Conservation (phyloP, 2,329 filamentous ascomycete genomes). For the Trichophyton verrucosum region DNA sequence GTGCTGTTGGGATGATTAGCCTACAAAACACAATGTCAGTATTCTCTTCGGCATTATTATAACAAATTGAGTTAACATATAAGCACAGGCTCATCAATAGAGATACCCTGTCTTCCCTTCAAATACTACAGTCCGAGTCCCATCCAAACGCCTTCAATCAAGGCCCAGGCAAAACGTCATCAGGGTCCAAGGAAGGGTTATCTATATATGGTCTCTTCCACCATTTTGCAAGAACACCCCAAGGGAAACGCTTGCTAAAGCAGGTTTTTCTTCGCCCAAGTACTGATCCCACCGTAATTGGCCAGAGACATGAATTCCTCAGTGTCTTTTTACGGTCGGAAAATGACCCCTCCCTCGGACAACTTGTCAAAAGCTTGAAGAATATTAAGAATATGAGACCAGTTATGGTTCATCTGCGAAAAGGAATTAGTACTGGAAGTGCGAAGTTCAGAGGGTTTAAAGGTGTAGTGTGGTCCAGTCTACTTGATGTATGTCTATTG, state of each 20-base stretch:
- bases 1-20: conserved; percentile 60
- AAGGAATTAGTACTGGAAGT: conserved; percentile 53
- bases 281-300: conserved; percentile 54
- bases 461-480: conserved; percentile 59
- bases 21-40: conserved; percentile 49
- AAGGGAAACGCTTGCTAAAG: conserved; percentile 63
- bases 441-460: conserved; percentile 45
- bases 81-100: conserved; percentile 62
- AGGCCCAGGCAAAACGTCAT: conserved; percentile 49
- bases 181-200: conserved; percentile 63
- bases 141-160: conserved; percentile 73
- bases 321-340: conserved; percentile 53
- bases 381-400: conserved; percentile 65
- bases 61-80: conserved; percentile 8
- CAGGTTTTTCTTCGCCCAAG: conserved; percentile 72
- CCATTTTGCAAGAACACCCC: conserved; percentile 59
- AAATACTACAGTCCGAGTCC: conserved; percentile 70
- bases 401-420: conserved; percentile 57
- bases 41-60: not conserved
- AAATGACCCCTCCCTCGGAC: conserved; percentile 47
- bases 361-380: conserved; percentile 50
- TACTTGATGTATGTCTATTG: conserved; percentile 39
- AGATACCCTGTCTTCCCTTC: conserved; percentile 69
- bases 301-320: conserved; percentile 59
- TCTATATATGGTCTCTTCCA: conserved; percentile 78